Evolutionary conservation across 441 rosid genomes (phyloP).

Genomic region (Daphne laureola): DNA sequence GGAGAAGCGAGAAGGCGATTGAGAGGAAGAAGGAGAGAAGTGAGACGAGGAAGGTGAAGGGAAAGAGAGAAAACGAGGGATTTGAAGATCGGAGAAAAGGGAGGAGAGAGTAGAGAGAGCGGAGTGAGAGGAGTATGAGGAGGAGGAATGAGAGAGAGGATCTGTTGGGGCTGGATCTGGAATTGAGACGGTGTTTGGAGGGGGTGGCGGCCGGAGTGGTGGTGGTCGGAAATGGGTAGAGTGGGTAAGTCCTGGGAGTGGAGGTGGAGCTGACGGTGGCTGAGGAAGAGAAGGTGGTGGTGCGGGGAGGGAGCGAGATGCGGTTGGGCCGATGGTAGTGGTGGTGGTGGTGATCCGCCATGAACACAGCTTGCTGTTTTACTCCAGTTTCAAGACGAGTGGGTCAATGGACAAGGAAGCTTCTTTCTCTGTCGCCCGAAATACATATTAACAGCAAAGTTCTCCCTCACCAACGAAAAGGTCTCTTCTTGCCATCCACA

Average conservation of each 20-base stretch:
- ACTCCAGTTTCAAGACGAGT: too few species aligned
- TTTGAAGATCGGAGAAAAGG: constrained; percentile 73
- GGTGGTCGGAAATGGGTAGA: constrained; percentile 26
- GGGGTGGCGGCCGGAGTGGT: constrained; percentile 75
- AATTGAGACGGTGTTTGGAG: constrained; percentile 51
- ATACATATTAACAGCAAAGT: too few species aligned
- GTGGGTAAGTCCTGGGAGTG: constrained; percentile 33
- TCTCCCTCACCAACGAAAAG: too few species aligned
- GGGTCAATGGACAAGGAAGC: too few species aligned
- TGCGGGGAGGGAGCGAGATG: constrained; percentile 35
- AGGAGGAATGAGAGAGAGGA: constrained; percentile 63
- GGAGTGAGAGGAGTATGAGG: constrained; percentile 68
- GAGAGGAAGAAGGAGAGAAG: constrained; percentile 63
- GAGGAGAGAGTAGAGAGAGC: constrained; percentile 77
- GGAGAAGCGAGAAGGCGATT: constrained; percentile 31
- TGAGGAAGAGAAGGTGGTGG: constrained; percentile 6
- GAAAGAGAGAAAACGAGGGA: constrained; percentile 59
- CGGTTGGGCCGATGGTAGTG: constrained; percentile 57
- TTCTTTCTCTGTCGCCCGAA: too few species aligned
- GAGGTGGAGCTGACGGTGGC: constrained; percentile 16
- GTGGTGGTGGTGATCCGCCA: constrained; percentile 57
- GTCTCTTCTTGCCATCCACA: too few species aligned
- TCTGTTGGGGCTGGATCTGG: constrained; percentile 29
- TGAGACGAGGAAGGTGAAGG: constrained; percentile 66
- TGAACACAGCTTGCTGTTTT: constrained; percentile 6